These are phyloP conservation scores for Lantana camara DNA, from an alignment of 257 asterid species.

Conservation along the genomic window DNA sequence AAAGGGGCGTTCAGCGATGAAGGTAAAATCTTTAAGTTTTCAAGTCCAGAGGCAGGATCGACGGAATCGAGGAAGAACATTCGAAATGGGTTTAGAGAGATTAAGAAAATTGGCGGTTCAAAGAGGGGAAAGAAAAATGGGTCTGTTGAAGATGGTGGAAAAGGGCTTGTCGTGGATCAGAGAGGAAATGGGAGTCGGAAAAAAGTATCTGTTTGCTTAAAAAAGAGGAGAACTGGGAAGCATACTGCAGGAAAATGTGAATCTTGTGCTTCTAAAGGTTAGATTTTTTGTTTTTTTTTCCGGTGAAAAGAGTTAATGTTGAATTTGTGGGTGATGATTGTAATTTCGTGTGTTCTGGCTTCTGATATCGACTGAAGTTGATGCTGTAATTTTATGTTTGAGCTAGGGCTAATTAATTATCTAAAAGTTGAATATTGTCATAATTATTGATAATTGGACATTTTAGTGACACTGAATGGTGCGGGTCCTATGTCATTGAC, in stretches of 20 bases:
- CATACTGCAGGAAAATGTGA: conserved; percentile 56
- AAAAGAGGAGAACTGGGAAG: conserved; percentile 75
- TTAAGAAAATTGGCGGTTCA: conserved; percentile 42
- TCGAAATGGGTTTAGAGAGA: conserved; percentile 30
- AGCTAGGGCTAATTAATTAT: too few relatives aligned
- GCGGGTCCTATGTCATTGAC: too few relatives aligned
- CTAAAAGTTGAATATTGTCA: too few relatives aligned
- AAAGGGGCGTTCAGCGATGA: conserved; percentile 26
- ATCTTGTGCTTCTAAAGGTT: conserved; percentile 72
- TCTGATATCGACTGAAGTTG: not conserved
- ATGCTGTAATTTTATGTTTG: not conserved
- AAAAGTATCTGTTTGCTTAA: conserved; percentile 53
- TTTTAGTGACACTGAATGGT: too few relatives aligned
- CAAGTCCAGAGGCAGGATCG: conserved; percentile 40
- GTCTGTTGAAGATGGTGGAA: conserved; percentile 36
- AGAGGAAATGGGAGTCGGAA: conserved; percentile 41
- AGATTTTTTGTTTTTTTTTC: not conserved
- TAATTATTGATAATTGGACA: too few relatives aligned
- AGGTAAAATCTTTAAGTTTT: conserved; percentile 60
- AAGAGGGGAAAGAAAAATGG: conserved; percentile 44
- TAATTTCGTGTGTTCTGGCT: not conserved
- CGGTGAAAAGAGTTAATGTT: not conserved
- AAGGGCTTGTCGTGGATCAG: conserved; percentile 40
- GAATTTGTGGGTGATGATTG: not conserved
- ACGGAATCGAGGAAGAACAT: conserved; percentile 39